A percentile compares a stretch with the other conserved stretches of the same genome.
Evolutionary conservation across 2,329 filamentous ascomycete species (phyloP).

Genomic region (Plectosphaerella plurivora): DNA sequence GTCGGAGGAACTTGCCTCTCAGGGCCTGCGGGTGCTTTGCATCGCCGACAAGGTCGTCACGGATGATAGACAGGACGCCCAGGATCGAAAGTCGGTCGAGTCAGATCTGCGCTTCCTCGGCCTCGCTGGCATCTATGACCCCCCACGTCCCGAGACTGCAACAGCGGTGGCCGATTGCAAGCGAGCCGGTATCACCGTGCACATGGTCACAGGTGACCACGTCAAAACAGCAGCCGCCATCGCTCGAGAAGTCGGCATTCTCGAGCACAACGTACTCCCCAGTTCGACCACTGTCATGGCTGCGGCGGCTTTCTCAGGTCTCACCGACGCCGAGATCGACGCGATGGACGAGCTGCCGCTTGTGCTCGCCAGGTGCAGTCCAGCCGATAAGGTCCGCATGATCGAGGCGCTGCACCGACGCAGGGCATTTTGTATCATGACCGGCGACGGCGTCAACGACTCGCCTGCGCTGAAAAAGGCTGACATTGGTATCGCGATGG

Average conservation of each 20-base stretch:
- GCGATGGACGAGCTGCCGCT: slow-evolving; percentile 55
- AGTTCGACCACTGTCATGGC: slow-evolving; percentile 51
- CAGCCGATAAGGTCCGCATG: slow-evolving; percentile 68
- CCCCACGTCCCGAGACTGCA: slow-evolving; percentile 63
- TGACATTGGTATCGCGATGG: slow-evolving; percentile 75
- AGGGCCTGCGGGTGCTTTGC: slow-evolving; percentile 66
- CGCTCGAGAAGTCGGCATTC: slow-evolving; percentile 60
- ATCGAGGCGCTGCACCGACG: slow-evolving; percentile 67
- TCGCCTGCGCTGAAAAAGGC: slow-evolving; percentile 68
- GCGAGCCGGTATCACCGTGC: slow-evolving; percentile 58
- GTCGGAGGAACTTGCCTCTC: slow-evolving; percentile 52
- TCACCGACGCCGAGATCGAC: slow-evolving; percentile 61
- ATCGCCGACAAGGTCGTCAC: slow-evolving; percentile 49
- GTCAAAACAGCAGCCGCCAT: slow-evolving; percentile 64
- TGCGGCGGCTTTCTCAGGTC: slow-evolving; percentile 56
- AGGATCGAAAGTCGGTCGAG: slow-evolving; percentile 52
- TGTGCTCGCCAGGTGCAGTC: slow-evolving; percentile 66
- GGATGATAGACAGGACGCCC: slow-evolving; percentile 27
- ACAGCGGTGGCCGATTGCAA: slow-evolving; percentile 56
- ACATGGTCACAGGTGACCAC: slow-evolving; percentile 68
- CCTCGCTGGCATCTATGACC: slow-evolving; percentile 68
- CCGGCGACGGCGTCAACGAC: slow-evolving; percentile 72
- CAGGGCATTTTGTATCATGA: slow-evolving; percentile 67
- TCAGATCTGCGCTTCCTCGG: slow-evolving; percentile 59
- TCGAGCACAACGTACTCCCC: slow-evolving; percentile 38